These are phyloP conservation scores for Xylariaceae sp. DNA, from an alignment of 2,329 filamentous ascomycete species.

Conservation along the genomic window DNA sequence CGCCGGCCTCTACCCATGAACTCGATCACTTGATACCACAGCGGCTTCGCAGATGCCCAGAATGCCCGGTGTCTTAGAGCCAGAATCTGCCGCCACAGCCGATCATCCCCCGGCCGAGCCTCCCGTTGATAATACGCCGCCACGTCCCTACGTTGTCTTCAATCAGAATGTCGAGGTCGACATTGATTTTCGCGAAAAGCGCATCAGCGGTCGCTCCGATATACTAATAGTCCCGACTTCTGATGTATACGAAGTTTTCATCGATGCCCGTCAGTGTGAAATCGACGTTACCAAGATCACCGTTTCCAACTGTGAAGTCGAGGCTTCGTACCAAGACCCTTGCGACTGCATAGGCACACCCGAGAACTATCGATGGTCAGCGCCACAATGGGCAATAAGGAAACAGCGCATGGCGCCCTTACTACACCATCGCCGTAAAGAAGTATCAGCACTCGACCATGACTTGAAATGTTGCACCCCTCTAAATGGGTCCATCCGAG, in stretches of 20 bases:
- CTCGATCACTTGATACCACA: constrained; percentile 19
- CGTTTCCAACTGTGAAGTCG: constrained; percentile 50
- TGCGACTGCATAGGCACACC: constrained; percentile 68
- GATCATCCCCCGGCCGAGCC: constrained; percentile 34
- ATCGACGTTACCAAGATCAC: constrained; percentile 59
- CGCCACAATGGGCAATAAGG: constrained; percentile 76
- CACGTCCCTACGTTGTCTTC: constrained; percentile 58
- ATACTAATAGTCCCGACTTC: constrained; percentile 72
- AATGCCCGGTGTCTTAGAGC: constrained; percentile 38
- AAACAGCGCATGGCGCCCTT: constrained; percentile 65
- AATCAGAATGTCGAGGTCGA: constrained; percentile 90
- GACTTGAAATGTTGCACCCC: constrained; percentile 59
- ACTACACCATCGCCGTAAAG: constrained; percentile 53
- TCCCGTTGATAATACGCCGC: constrained; percentile 37
- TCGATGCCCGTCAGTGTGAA: constrained; percentile 65
- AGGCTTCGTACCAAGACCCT: constrained; percentile 62
- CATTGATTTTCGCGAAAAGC: constrained; percentile 78
- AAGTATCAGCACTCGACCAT: constrained; percentile 58
- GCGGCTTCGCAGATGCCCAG: constrained; percentile 30
- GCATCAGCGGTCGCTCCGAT: constrained; percentile 76
- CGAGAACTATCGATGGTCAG: constrained; percentile 61
- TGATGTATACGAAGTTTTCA: constrained; percentile 59
- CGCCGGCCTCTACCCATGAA: constrained; percentile 19
- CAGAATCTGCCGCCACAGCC: constrained; percentile 29
- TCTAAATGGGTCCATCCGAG: constrained; percentile 54